phyloP scores from a whole-genome alignment of 345 rosid genomes.

The Hibiscus mutabilis region DNA sequence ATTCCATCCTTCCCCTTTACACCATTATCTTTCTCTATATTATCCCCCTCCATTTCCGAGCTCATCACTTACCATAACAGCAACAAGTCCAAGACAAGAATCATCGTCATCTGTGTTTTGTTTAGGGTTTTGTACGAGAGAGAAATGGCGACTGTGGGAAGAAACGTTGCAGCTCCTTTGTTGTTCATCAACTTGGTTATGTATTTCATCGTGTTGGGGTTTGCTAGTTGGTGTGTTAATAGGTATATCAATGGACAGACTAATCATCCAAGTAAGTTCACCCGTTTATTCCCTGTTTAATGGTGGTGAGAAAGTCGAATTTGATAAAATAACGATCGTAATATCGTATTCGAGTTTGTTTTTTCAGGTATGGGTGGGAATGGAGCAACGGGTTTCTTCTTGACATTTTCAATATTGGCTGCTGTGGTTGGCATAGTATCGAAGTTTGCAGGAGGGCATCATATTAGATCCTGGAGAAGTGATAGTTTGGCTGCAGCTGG shows the following conservation, averaged over 20 bases:
- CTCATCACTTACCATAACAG: background rate
- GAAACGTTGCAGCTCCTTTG: constrained; percentile 81
- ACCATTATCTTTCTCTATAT: constrained; percentile 16
- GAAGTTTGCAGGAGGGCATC: constrained; percentile 65
- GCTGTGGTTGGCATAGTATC: constrained; percentile 62
- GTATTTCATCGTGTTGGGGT: constrained; percentile 72
- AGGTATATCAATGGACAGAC: constrained; percentile 71
- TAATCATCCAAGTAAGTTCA: constrained; percentile 58
- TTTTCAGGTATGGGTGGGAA: constrained; percentile 69
- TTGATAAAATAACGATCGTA: background rate
- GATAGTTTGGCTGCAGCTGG: constrained; percentile 83
- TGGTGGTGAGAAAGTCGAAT: too few relatives aligned
- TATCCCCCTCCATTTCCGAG: background rate
- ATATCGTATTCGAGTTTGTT: background rate
- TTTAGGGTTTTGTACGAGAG: background rate
- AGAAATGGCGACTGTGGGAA: constrained; percentile 44
- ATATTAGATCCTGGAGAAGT: constrained; percentile 70
- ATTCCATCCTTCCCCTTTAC: background rate
- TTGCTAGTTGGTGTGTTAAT: constrained; percentile 82
- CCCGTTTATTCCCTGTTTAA: too few relatives aligned
- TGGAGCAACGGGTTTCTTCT: constrained; percentile 78
- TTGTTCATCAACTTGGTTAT: constrained; percentile 77
- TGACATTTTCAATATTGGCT: constrained; percentile 55
- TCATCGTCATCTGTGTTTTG: background rate
- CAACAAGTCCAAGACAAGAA: background rate